These are phyloP conservation scores for Fraxinus floribunda DNA, from an alignment of 305 asterid species.

Conservation along the genomic window DNA sequence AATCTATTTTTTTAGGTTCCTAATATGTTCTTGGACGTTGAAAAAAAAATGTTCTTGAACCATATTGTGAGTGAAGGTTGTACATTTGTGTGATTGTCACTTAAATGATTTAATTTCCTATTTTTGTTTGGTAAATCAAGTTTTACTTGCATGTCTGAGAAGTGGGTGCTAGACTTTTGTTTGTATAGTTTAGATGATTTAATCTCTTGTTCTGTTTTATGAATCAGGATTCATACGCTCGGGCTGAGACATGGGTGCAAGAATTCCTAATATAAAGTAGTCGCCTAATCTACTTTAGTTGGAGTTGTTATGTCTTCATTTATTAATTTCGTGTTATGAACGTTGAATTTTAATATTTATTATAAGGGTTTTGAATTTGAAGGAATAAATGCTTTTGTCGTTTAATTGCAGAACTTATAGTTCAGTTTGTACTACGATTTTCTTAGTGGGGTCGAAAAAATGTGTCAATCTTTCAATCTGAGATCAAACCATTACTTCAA, in stretches of 20 bases:
- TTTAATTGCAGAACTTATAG: conserved; percentile 52
- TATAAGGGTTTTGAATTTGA: neutral
- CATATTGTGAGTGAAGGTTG: neutral
- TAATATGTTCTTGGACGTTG: neutral
- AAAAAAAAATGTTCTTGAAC: neutral
- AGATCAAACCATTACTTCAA: conserved; percentile 49
- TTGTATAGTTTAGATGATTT: conserved; percentile 9
- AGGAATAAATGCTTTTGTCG: neutral
- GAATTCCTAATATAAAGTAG: conserved; percentile 52
- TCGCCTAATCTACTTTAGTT: no score
- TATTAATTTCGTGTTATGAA: no score
- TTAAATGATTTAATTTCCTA: neutral
- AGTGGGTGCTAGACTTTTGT: conserved; percentile 49
- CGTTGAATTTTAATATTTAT: neutral
- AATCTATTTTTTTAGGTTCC: neutral
- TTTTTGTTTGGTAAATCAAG: conserved; percentile 21
- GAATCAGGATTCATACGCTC: conserved; percentile 63
- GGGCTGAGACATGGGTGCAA: conserved; percentile 94
- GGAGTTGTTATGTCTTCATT: no score
- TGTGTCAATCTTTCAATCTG: conserved; percentile 60
- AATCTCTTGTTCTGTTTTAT: conserved; percentile 14
- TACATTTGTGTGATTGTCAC: neutral
- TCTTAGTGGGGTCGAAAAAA: conserved; percentile 62
- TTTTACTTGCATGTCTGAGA: conserved; percentile 37
- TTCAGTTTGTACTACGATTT: conserved; percentile 49